These are phyloP conservation scores for Pseudonectria buxi DNA, from an alignment of 2,329 filamentous ascomycete species.

Conservation along the genomic window DNA sequence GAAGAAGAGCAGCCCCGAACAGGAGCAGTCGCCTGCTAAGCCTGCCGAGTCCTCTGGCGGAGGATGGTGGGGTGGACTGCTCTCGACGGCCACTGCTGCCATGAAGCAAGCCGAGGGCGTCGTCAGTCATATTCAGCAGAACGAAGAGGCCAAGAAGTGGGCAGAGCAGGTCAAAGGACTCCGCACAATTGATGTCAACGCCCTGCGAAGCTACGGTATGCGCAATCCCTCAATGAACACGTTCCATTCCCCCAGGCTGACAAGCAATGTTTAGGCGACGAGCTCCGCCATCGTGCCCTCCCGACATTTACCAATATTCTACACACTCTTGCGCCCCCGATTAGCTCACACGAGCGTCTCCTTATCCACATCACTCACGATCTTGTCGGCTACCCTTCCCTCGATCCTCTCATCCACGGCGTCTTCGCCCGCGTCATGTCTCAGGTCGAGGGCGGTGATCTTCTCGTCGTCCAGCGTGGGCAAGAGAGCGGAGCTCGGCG, in stretches of 20 bases:
- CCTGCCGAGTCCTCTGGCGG: slow-evolving; percentile 43
- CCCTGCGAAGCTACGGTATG: slow-evolving; percentile 48
- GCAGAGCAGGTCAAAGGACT: slow-evolving; percentile 80
- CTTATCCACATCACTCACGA: slow-evolving; percentile 98
- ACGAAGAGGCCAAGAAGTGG: slow-evolving; percentile 95
- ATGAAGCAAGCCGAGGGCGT: slow-evolving; percentile 90
- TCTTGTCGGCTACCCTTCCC: slow-evolving; percentile 84
- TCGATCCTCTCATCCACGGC: slow-evolving; percentile 85
- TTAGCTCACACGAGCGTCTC: slow-evolving; percentile 92
- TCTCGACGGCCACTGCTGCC: slow-evolving; percentile 76
- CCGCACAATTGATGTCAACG: slow-evolving; percentile 59
- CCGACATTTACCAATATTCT: slow-evolving; percentile 94
- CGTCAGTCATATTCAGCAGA: slow-evolving; percentile 91
- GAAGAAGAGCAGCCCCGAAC: slow-evolving; percentile 42
- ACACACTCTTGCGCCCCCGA: slow-evolving; percentile 90
- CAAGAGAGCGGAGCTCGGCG: slow-evolving; percentile 70
- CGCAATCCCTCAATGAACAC: not conserved
- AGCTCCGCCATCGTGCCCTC: slow-evolving; percentile 76
- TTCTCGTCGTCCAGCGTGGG: slow-evolving; percentile 89
- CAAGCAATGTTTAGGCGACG: slow-evolving; percentile 57
- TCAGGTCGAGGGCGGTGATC: slow-evolving; percentile 95
- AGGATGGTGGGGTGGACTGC: slow-evolving; percentile 83
- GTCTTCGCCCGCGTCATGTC: slow-evolving; percentile 96
- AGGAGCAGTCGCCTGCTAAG: slow-evolving; percentile 30
- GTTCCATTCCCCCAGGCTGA: slow-evolving; percentile 1